Base-by-base conservation (phyloP, 1,284 basidiomycete genomes). In the Mycosarcoma mackinlayi region DNA sequence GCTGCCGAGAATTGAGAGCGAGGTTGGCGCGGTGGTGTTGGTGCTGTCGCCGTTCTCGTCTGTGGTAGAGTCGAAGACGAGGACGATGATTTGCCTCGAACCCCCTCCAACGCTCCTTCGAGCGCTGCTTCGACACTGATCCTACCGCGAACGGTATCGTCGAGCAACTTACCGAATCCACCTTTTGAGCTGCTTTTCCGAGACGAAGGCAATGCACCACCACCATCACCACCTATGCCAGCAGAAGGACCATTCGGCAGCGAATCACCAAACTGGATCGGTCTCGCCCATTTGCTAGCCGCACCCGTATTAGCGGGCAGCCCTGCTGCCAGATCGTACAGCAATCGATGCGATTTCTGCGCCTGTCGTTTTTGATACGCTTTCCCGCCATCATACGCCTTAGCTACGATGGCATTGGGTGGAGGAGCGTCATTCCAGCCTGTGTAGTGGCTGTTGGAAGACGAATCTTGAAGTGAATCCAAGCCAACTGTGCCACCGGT, bases 241-340 rank as follows among this genome's bases (percentile, higher is more conserved):
- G n/a, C n/a, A n/a, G n/a, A n/a, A n/a, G n/a, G 11, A 35, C 13
- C 33, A 16, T n/a, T 34, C 1, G 70, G 44, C 16, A 77, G 80
- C 24, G 80, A 60, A 40, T 78, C 80, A 16, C 65, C 69, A 57
- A 67, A 71, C 31, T 75, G 62, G 28, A 82, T 82, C 1, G 80
- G 80, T 6, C 79, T 59, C 6, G 76, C 73, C 80, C 80, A 82
- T 42, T 81, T 76, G 40, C 69, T 64, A 6, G 80, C 80, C 0
- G 77, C 71, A 13, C 80, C 80, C 0, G 77, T 28, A 42, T 82
- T 82, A 8, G 79, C 58, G 0, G 73, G 69, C 27, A 79, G 47
- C 3, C 79, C 78, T 3, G 72, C 77, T 1, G 75, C 73, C 11
- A 82, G 40, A n/a, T 82, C 76, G 37, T 77, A 62, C 9, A 80